phyloP scores from a whole-genome alignment of 2,329 filamentous ascomycete species.

The Plenodomus biglobosus region DNA sequence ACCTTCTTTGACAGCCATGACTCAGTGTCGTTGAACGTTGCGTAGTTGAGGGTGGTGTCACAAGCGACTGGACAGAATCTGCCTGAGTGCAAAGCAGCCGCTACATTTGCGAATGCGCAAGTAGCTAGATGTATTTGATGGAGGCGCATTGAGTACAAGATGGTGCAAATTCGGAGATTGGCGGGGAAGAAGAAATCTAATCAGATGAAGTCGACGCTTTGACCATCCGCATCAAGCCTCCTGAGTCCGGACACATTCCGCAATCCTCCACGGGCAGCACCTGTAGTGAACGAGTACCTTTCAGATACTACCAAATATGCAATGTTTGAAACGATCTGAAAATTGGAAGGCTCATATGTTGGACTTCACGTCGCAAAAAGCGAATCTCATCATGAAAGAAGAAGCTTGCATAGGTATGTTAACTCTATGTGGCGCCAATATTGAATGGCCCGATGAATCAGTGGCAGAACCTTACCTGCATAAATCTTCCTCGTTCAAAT shows the following conservation, averaged over 20 bases:
- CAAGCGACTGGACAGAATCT: slow-evolving; percentile 36
- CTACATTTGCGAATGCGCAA: slow-evolving; percentile 8
- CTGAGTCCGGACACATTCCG: no score
- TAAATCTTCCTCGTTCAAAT: no score
- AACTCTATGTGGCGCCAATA: slow-evolving; percentile 41
- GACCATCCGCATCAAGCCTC: not conserved
- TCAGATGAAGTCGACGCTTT: not conserved
- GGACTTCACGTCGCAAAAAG: slow-evolving; percentile 29
- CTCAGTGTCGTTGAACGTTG: slow-evolving; percentile 38
- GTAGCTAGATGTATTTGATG: slow-evolving; percentile 9
- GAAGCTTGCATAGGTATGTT: slow-evolving; percentile 45
- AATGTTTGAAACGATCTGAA: slow-evolving; percentile 46
- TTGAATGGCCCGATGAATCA: slow-evolving; percentile 21
- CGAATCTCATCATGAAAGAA: slow-evolving; percentile 37
- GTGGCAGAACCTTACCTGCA: no score
- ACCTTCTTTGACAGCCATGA: slow-evolving; percentile 28
- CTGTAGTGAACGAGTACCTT: not conserved
- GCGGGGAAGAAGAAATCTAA: slow-evolving; percentile 22
- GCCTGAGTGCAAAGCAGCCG: slow-evolving; percentile 18
- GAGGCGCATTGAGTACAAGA: slow-evolving; percentile 18
- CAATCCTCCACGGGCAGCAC: no score
- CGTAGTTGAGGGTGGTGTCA: slow-evolving; percentile 32
- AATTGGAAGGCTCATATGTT: slow-evolving; percentile 32
- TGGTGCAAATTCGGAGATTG: slow-evolving; percentile 16
- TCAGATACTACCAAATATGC: slow-evolving; percentile 38